These are phyloP conservation scores for Pleurotus cornucopiae DNA, from an alignment of 768 basidiomycete genomes.

Conservation along the genomic window DNA sequence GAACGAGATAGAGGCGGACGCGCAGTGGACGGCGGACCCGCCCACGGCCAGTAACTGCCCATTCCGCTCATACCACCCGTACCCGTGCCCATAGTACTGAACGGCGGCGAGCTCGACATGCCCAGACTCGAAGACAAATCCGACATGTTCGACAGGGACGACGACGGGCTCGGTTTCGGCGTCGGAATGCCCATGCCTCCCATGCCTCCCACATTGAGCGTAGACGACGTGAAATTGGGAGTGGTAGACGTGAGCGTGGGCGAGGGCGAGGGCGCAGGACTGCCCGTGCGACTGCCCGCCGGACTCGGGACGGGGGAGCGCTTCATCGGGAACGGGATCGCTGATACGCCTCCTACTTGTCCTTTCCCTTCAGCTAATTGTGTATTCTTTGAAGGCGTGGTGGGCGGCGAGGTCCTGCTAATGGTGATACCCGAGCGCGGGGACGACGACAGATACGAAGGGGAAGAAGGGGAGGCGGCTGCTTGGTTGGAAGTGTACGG, in stretches of 20 bases:
- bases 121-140: not conserved
- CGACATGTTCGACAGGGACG: no score
- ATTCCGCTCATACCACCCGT: not conserved
- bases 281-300: not conserved
- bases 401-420: not conserved
- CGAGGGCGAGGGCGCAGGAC: not conserved
- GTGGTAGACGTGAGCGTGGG: not conserved
- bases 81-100: not conserved
- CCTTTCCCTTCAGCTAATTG: no score
- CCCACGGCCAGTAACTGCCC: slow-evolving; percentile 11
- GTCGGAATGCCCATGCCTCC: not conserved
- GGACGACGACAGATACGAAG: not conserved
- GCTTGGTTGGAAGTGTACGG: slow-evolving; percentile 8
- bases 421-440: not conserved
- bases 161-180: not conserved
- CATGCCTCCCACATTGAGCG: not conserved
- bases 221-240: not conserved
- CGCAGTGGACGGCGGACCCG: not conserved
- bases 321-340: slow-evolving; percentile 4
- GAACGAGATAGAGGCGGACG: not conserved
- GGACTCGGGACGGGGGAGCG: not conserved
- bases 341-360: not conserved
- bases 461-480: no score
- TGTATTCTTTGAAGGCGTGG: not conserved
- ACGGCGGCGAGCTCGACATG: not conserved